Evolutionary conservation across 495 filamentous ascomycete genomes (phyloP).

Genomic region (Podospora bellae-mahoneyi): DNA sequence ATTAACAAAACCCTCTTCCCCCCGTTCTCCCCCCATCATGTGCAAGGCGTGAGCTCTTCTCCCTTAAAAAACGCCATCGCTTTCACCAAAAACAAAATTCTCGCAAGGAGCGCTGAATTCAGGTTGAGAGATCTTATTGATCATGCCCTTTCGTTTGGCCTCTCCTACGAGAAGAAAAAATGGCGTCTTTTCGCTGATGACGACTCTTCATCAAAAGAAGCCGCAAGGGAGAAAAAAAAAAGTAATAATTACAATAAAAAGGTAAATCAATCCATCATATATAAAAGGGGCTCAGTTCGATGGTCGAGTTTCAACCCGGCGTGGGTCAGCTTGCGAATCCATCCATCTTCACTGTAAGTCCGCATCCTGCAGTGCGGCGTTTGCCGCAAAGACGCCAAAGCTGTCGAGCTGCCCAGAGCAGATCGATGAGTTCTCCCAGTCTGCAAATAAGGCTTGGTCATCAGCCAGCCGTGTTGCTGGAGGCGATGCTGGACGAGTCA

Average conservation of each 20-base stretch:
- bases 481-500: constrained; percentile 40
- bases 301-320: neutral
- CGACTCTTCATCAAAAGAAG: neutral
- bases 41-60: neutral
- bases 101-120: neutral
- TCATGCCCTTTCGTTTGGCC: neutral
- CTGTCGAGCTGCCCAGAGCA: constrained; percentile 42
- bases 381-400: constrained; percentile 34
- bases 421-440: constrained; percentile 45
- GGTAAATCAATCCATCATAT: neutral
- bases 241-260: neutral
- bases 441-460: constrained; percentile 25
- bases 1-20: neutral
- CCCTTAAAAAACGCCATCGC: neutral
- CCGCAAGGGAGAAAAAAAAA: neutral
- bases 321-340: neutral
- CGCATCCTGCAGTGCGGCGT: constrained; percentile 33
- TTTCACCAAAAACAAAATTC: neutral
- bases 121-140: neutral
- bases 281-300: neutral
- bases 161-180: neutral
- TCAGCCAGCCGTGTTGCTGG: constrained; percentile 42
- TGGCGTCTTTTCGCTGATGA: neutral
- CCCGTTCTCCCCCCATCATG: neutral
- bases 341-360: constrained; percentile 9